A percentile compares a stretch with the other conserved stretches of the same genome.
These are phyloP conservation scores for Cytospora chrysosperma DNA, from an alignment of 2,329 filamentous ascomycete genomes.

Conservation along the genomic window DNA sequence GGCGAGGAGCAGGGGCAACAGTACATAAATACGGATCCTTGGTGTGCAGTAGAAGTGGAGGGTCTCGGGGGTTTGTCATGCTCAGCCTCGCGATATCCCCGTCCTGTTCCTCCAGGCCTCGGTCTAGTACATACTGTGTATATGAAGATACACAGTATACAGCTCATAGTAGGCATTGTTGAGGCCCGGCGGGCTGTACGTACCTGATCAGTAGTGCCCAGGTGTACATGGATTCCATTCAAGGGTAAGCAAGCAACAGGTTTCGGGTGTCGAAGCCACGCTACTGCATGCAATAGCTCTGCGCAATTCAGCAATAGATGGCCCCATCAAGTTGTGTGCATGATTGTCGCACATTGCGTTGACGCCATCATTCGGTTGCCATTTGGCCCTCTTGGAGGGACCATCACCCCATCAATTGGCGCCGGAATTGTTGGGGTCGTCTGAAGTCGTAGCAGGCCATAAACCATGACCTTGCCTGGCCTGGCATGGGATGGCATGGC, in stretches of 20 bases:
- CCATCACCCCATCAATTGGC: neutral
- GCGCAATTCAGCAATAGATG: neutral
- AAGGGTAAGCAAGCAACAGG: neutral
- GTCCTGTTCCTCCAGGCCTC: neutral
- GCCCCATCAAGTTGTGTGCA: neutral
- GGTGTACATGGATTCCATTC: too few relatives aligned
- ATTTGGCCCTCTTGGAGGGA: neutral
- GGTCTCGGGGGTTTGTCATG: neutral
- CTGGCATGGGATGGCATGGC: neutral
- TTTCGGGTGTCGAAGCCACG: neutral
- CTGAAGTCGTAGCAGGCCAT: neutral
- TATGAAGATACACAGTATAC: too few relatives aligned
- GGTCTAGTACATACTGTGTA: neutral
- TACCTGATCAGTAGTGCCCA: too few relatives aligned
- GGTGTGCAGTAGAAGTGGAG: neutral
- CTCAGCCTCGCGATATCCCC: neutral
- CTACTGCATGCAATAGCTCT: slow-evolving; percentile 15
- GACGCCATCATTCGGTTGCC: slow-evolving; percentile 3
- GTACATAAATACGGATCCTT: too few relatives aligned
- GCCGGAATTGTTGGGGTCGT: neutral
- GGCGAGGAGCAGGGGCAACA: neutral
- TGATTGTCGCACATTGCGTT: slow-evolving; percentile 11
- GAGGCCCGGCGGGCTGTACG: too few relatives aligned
- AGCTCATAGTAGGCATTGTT: too few relatives aligned
- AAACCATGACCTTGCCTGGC: neutral